These are phyloP conservation scores for Astrephomene gubernaculifera DNA, from an alignment of 139 green algal genomes.

Conservation along the genomic window DNA sequence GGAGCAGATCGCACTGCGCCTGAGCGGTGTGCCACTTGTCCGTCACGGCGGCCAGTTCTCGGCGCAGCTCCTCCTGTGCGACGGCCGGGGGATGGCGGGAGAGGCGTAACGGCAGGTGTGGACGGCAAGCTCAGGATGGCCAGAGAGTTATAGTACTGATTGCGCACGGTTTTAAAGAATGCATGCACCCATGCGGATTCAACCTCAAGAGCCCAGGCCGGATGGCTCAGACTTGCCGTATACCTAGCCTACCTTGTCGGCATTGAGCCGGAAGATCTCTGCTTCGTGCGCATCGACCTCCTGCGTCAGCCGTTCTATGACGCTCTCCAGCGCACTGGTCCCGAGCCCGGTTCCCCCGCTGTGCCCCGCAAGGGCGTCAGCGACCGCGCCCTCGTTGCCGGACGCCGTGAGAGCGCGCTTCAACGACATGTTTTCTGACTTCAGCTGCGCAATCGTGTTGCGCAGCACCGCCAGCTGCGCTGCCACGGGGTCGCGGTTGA, in stretches of 20 bases:
- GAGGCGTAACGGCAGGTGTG: too few species aligned
- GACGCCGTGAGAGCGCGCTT: conserved; percentile 33
- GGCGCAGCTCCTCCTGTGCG: conserved; percentile 39
- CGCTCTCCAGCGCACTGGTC: conserved; percentile 21
- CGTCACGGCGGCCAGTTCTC: conserved; percentile 4
- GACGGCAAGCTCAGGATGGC: too few species aligned
- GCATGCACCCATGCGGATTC: too few species aligned
- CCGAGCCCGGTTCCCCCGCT: neutral
- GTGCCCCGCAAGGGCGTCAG: neutral
- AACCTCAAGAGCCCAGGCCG: too few species aligned
- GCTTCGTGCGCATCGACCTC: conserved; percentile 66
- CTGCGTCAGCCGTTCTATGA: conserved; percentile 68
- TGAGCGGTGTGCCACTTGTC: conserved; percentile 42
- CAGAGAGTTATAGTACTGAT: too few species aligned
- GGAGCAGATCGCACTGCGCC: conserved; percentile 48
- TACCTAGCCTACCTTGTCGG: conserved; percentile 75
- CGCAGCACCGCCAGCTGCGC: conserved; percentile 83
- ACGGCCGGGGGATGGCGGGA: too few species aligned
- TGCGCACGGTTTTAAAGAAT: too few species aligned
- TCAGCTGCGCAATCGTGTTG: conserved; percentile 73
- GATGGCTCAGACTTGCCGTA: too few species aligned
- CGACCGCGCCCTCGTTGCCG: conserved; percentile 14
- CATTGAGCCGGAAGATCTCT: conserved; percentile 67
- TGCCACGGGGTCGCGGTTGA: conserved; percentile 91
- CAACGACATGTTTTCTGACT: conserved; percentile 63